These are phyloP conservation scores for Zoysia japonica DNA, from an alignment of 176 grass and related monocot genomes.

Conservation along the genomic window DNA sequence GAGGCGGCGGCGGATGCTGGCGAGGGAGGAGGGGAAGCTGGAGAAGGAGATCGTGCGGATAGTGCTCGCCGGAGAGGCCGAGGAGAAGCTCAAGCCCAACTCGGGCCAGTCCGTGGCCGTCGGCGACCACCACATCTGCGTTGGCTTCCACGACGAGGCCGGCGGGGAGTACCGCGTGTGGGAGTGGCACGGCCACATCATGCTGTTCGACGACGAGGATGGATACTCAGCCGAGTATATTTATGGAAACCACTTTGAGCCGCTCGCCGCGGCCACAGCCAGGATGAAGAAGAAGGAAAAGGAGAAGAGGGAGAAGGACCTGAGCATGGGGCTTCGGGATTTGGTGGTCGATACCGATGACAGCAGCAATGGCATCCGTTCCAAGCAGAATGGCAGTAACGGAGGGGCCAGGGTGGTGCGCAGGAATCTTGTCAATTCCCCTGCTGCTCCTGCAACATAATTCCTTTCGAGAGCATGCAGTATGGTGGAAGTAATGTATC, in stretches of 20 bases:
- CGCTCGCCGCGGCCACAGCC: constrained; percentile 45
- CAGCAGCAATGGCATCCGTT: constrained; percentile 15
- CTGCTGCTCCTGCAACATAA: constrained; percentile 48
- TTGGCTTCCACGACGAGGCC: constrained; percentile 76
- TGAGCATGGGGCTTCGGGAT: constrained; percentile 69
- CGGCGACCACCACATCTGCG: constrained; percentile 86
- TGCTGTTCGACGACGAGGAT: constrained; percentile 90
- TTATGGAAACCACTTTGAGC: constrained; percentile 92
- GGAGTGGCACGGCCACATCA: constrained; percentile 99
- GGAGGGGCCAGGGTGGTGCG: constrained; percentile 57
- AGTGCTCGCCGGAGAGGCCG: constrained; percentile 60
- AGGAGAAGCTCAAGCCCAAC: constrained; percentile 76
- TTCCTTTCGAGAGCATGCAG: constrained; percentile 22
- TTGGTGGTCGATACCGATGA: constrained; percentile 56
- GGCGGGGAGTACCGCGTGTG: constrained; percentile 86
- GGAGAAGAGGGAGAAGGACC: constrained; percentile 61
- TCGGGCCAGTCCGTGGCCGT: constrained; percentile 85
- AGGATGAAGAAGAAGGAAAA: constrained; percentile 60
- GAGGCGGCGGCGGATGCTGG: constrained; percentile 55
- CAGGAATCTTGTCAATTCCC: constrained; percentile 51
- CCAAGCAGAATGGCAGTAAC: constrained; percentile 28
- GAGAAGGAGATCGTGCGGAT: constrained; percentile 85
- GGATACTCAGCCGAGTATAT: constrained; percentile 94
- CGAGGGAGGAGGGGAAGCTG: constrained; percentile 75
- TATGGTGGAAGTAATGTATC: constrained; percentile 26